These are phyloP conservation scores for Umbilicus rupestris DNA, from an alignment of 164 flowering plant species.

Conservation along the genomic window DNA sequence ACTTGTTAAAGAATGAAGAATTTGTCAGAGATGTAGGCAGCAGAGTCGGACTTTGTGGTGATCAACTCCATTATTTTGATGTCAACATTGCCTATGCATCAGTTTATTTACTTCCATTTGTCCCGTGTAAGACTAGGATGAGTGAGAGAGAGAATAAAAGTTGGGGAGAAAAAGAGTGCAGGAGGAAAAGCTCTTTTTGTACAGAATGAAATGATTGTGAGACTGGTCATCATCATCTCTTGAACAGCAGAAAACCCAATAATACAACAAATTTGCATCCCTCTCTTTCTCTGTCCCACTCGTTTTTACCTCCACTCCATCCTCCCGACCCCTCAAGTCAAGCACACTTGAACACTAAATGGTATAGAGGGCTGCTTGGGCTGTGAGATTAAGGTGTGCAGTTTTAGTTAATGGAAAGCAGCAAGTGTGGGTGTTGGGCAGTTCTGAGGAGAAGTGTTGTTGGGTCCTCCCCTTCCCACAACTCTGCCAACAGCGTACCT, in stretches of 20 bases:
- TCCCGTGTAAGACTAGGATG: background rate
- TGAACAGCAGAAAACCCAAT: slow-evolving; percentile 23
- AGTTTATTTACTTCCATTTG: background rate
- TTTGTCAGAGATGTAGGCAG: background rate
- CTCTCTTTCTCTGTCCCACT: slow-evolving; percentile 10
- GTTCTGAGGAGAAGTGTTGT: slow-evolving; percentile 41
- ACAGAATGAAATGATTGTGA: slow-evolving; percentile 52
- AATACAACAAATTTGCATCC: slow-evolving; percentile 15
- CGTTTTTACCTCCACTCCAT: no score
- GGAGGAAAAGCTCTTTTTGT: slow-evolving; percentile 62
- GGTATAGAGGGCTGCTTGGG: no score
- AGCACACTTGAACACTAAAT: no score
- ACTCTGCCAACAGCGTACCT: slow-evolving; percentile 54
- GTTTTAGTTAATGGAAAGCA: slow-evolving; percentile 33
- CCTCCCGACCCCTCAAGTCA: slow-evolving; percentile 7
- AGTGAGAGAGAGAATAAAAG: slow-evolving; percentile 14
- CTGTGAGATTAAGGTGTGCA: no score
- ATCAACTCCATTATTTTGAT: background rate
- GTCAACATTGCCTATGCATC: background rate
- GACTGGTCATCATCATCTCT: slow-evolving; percentile 32
- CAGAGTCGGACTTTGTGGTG: background rate
- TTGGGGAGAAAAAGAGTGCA: slow-evolving; percentile 38
- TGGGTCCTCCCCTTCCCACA: slow-evolving; percentile 45
- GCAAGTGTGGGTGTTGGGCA: slow-evolving; percentile 78
- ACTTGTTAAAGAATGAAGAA: background rate